Evolutionary conservation across 495 filamentous ascomycete species (phyloP).

Genomic region (Aspergillus biplanus): DNA sequence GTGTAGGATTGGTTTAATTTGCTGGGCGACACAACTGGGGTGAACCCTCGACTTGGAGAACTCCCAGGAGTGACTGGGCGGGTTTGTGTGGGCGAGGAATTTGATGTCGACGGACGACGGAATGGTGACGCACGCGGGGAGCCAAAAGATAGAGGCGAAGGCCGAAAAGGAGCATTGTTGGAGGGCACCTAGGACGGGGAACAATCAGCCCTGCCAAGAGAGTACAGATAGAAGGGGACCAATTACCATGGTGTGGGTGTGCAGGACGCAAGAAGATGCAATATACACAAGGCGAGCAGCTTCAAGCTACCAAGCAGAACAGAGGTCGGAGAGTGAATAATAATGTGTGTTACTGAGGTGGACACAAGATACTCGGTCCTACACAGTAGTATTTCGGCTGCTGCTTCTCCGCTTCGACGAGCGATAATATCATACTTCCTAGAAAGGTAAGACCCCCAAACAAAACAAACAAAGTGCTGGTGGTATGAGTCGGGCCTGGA

Average conservation of each 20-base stretch:
- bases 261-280: not conserved
- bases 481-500: conserved; percentile 26
- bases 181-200: conserved; percentile 34
- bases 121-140: conserved; percentile 76
- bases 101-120: conserved; percentile 60
- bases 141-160: conserved; percentile 70
- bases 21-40: conserved; percentile 49
- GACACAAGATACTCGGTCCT: not conserved
- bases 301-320: not conserved
- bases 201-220: conserved; percentile 5
- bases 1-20: conserved; percentile 55
- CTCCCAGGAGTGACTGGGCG: conserved; percentile 44
- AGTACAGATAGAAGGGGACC: not conserved
- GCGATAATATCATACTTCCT: conserved; percentile 20
- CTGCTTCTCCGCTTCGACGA: not conserved
- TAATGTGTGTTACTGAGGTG: not conserved
- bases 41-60: conserved; percentile 49
- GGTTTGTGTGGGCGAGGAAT: conserved; percentile 47
- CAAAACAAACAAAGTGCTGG: conserved; percentile 31
- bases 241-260: conserved; percentile 32
- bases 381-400: not conserved
- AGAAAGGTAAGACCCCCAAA: conserved; percentile 27
- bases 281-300: too few relatives aligned
- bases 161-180: conserved; percentile 62
- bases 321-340: not conserved